Percentiles rank a stretch among this genome's conserved stretches.
Conservation (phyloP, 441 rosid genomes). For the Populus hybrid region DNA sequence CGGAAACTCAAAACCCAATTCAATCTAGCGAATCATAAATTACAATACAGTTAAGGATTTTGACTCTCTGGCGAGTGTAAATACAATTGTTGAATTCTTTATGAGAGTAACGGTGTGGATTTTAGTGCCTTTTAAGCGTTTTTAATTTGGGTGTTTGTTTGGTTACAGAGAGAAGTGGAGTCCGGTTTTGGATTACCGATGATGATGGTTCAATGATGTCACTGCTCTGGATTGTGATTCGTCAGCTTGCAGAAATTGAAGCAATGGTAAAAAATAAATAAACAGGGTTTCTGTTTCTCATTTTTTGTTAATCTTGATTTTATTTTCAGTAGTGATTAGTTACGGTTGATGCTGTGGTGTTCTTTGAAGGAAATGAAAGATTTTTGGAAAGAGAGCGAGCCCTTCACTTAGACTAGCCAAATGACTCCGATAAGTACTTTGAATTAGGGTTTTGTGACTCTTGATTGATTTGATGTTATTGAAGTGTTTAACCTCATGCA, state of each 20-base stretch:
- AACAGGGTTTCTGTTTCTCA: background rate
- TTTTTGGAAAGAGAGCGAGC: background rate
- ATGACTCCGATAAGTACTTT: background rate
- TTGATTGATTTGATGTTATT: background rate
- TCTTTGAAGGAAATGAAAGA: background rate
- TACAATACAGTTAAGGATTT: background rate
- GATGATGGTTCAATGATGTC: slow-evolving; percentile 50
- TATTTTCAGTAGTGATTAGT: background rate
- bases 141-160: background rate
- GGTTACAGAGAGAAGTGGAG: slow-evolving; percentile 3
- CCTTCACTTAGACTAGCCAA: background rate
- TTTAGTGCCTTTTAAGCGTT: background rate
- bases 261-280: slow-evolving; percentile 32
- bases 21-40: background rate
- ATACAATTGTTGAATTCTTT: background rate
- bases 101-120: background rate
- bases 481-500: background rate
- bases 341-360: background rate
- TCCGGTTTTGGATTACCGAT: slow-evolving; percentile 17
- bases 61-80: background rate
- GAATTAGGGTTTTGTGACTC: background rate
- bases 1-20: background rate
- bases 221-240: slow-evolving; percentile 50
- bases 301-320: background rate
- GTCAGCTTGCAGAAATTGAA: slow-evolving; percentile 59